phyloP scores from a whole-genome alignment of 75 land plant species.

The Cryptomeria japonica region DNA sequence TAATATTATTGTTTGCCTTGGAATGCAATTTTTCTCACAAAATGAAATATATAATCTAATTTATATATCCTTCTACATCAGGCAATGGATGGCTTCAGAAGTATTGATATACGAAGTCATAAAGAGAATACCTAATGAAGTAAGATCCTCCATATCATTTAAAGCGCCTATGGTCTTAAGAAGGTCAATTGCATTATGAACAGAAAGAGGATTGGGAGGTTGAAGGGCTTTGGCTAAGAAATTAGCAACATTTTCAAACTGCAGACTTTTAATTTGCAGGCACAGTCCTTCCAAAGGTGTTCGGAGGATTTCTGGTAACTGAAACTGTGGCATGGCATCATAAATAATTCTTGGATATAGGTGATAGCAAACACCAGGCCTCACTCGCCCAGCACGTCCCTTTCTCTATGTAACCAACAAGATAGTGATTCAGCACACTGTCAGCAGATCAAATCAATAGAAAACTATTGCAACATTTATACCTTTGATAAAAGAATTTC shows the following conservation, averaged over 20 bases:
- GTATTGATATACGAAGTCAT: neutral
- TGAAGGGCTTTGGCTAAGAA: constrained; percentile 93
- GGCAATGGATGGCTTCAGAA: neutral
- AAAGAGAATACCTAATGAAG: constrained; percentile 77
- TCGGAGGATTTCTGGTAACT: constrained; percentile 93
- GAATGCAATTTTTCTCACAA: neutral
- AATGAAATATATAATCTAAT: neutral
- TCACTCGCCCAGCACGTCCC: constrained; percentile 98
- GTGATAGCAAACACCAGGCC: constrained; percentile 92
- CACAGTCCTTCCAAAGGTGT: constrained; percentile 98
- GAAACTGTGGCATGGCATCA: constrained; percentile 82
- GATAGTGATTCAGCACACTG: neutral
- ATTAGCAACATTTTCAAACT: constrained; percentile 65
- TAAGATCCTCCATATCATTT: constrained; percentile 79
- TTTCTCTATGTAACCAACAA: constrained; percentile 55
- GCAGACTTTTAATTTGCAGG: constrained; percentile 89
- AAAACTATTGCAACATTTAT: neutral
- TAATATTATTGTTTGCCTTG: neutral
- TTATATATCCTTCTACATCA: neutral
- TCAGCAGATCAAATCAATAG: neutral
- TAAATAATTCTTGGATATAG: constrained; percentile 87
- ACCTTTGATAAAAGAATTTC: neutral
- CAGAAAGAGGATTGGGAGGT: constrained; percentile 89
- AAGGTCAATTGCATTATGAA: constrained; percentile 90
- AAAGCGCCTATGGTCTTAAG: constrained; percentile 90